Percentiles rank a stretch among this genome's conserved stretches.
These are phyloP conservation scores for Posidonia oceanica DNA, from an alignment of 116 monocot species.

Conservation along the genomic window DNA sequence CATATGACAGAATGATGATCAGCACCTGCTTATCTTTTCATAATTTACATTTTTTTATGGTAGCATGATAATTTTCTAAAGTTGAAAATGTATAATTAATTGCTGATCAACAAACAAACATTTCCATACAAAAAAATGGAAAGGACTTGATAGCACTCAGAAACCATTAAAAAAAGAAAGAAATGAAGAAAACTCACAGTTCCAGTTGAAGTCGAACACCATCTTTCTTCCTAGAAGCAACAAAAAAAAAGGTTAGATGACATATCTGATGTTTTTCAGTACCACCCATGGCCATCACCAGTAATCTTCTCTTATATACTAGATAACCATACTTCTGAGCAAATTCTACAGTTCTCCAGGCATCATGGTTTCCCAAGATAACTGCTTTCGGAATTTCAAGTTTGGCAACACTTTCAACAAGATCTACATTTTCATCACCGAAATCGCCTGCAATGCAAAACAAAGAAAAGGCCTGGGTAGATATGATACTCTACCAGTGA, in stretches of 20 bases:
- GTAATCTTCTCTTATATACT: background rate
- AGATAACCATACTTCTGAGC: conserved; percentile 6
- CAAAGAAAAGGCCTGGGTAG: background rate
- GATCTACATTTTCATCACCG: conserved; percentile 19
- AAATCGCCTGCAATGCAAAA: conserved; percentile 13
- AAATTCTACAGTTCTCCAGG: conserved; percentile 9
- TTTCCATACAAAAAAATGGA: background rate
- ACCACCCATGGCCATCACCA: background rate
- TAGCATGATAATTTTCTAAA: too few species aligned
- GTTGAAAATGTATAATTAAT: too few species aligned
- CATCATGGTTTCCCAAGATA: conserved; percentile 21
- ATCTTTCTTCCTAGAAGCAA: conserved; percentile 10
- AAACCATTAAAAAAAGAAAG: background rate
- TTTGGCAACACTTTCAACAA: conserved; percentile 13
- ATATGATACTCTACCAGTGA: too few species aligned
- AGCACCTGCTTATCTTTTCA: too few species aligned
- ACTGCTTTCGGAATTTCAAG: conserved; percentile 16
- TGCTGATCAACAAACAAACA: too few species aligned
- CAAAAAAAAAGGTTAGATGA: background rate
- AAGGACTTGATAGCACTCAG: background rate
- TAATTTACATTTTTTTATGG: too few species aligned
- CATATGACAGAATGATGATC: too few species aligned
- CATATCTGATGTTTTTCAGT: background rate
- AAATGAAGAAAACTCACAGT: conserved; percentile 10
- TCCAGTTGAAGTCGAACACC: conserved; percentile 16